phyloP scores from a whole-genome alignment of 1,284 basidiomycete genomes.

The Puccinia triticina region DNA sequence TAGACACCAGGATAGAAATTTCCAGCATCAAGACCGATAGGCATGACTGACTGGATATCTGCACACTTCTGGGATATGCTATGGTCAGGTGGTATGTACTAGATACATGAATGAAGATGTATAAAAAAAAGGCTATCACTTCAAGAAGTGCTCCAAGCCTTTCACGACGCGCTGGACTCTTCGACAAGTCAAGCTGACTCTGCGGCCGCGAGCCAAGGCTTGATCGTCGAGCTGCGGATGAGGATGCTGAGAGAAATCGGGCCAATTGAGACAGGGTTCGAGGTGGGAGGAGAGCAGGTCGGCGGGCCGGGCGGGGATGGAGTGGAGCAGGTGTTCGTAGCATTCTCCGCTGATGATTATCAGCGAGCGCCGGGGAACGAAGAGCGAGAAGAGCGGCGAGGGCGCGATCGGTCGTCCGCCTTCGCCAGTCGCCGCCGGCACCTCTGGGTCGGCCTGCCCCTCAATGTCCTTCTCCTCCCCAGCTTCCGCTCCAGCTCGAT shows the following conservation, averaged over 20 bases:
- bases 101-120: neutral
- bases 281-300: constrained; percentile 59
- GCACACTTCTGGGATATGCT: too few relatives aligned
- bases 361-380: constrained; percentile 78
- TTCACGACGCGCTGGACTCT: constrained; percentile 66
- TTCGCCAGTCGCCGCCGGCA: neutral
- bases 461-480: too few relatives aligned
- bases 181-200: constrained; percentile 84
- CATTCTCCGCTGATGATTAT: constrained; percentile 73
- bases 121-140: neutral
- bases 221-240: constrained; percentile 53
- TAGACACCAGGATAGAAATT: too few relatives aligned
- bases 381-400: constrained; percentile 70
- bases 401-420: constrained; percentile 67
- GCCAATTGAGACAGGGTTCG: constrained; percentile 35
- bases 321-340: constrained; percentile 74
- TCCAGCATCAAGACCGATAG: too few relatives aligned
- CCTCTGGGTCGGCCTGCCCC: neutral
- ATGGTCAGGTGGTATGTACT: too few relatives aligned
- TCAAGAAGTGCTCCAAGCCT: constrained; percentile 54
- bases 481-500: neutral
- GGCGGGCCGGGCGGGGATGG: constrained; percentile 63
- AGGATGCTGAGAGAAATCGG: constrained; percentile 53
- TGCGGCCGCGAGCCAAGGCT: constrained; percentile 66
- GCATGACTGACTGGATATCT: too few relatives aligned